Conservation (phyloP, 148 eudicot species). For the Rhododendron williamsianum region DNA sequence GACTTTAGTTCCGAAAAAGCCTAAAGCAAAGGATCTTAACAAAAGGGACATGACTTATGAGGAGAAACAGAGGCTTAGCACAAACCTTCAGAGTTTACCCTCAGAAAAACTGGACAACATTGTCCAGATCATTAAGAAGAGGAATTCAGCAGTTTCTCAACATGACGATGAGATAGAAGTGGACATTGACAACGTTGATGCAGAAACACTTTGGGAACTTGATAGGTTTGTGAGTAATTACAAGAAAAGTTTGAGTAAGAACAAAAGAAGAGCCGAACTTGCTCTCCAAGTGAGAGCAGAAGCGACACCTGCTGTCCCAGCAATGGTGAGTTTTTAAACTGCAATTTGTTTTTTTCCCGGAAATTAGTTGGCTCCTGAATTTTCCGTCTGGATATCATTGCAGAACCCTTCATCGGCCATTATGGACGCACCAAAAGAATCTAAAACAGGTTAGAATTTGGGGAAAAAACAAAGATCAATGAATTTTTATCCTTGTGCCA, state of each 20-base stretch:
- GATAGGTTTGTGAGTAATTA: conserved; percentile 53
- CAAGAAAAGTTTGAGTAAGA: conserved; percentile 21
- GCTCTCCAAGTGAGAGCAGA: conserved; percentile 35
- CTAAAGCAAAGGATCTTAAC: conserved; percentile 13
- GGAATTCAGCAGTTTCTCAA: conserved; percentile 14
- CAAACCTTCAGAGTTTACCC: conserved; percentile 15
- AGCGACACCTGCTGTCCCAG: conserved; percentile 25
- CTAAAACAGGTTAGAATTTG: conserved; percentile 30
- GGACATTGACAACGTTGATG: conserved; percentile 31
- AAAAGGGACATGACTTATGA: conserved; percentile 17
- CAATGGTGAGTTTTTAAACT: conserved; percentile 20
- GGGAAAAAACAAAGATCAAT: not conserved
- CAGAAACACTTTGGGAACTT: conserved; percentile 61
- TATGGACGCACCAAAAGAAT: not conserved
- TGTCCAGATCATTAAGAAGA: conserved; percentile 21
- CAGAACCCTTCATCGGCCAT: not conserved
- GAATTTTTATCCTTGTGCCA: not conserved
- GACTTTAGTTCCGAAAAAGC: conserved; percentile 8
- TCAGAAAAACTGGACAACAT: conserved; percentile 19
- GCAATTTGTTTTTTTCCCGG: not conserved
- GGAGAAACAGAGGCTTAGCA: conserved; percentile 19
- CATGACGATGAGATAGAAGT: conserved; percentile 20
- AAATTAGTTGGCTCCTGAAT: not conserved
- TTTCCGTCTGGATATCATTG: not conserved
- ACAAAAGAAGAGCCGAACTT: conserved; percentile 45